phyloP scores from a whole-genome alignment of 441 rosid species.

The Jatropha multifida region DNA sequence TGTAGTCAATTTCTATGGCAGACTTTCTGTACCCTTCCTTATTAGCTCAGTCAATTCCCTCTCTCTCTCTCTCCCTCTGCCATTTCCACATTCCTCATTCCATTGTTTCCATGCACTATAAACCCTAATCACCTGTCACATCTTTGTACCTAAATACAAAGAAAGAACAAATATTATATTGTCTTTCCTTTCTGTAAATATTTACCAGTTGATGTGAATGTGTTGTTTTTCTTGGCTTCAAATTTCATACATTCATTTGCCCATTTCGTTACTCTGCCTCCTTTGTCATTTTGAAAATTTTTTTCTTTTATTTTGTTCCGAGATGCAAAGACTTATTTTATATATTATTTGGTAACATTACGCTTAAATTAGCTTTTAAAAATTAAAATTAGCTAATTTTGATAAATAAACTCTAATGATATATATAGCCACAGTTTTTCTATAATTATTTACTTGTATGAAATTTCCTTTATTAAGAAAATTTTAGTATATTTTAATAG shows the following conservation, averaged over 20 bases:
- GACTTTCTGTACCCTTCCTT: conserved; percentile 20
- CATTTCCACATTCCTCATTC: conserved; percentile 33
- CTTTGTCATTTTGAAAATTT: neutral
- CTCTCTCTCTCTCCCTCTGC: neutral
- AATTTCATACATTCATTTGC: neutral
- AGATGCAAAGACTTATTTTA: too few relatives aligned
- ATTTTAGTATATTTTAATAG: too few relatives aligned
- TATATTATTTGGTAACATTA: too few relatives aligned
- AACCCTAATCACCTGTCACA: conserved; percentile 25
- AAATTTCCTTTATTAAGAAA: too few relatives aligned
- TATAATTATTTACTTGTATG: too few relatives aligned
- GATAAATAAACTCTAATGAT: too few relatives aligned
- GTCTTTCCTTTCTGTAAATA: neutral
- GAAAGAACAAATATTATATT: neutral
- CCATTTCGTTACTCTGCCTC: neutral
- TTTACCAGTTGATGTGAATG: neutral
- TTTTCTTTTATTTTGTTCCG: neutral
- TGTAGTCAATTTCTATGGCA: conserved; percentile 34
- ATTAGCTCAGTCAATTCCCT: conserved; percentile 4
- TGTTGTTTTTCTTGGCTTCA: neutral
- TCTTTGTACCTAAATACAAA: neutral
- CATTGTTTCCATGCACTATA: conserved; percentile 24
- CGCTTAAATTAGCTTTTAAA: too few relatives aligned
- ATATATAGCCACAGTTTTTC: too few relatives aligned
- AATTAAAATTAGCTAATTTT: too few relatives aligned